These are phyloP conservation scores for Leptodontidium sp. DNA, from an alignment of 2,329 filamentous ascomycete genomes.

Conservation along the genomic window DNA sequence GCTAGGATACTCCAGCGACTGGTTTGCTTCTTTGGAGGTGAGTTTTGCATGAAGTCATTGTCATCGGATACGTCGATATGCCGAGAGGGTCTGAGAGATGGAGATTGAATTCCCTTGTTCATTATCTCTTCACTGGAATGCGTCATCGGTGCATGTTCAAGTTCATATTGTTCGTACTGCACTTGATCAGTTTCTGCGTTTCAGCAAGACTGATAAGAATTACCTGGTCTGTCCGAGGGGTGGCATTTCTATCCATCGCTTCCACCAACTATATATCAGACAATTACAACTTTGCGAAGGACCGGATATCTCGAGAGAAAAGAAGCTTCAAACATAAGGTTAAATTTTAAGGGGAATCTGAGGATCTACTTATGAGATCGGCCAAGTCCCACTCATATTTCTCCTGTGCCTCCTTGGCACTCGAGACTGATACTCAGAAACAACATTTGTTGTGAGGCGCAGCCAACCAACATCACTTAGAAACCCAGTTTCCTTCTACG, in stretches of 20 bases:
- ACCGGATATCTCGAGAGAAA: neutral
- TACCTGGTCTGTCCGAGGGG: neutral
- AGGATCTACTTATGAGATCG: neutral
- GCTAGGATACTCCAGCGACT: neutral
- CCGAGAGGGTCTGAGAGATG: neutral
- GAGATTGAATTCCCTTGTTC: neutral
- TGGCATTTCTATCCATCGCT: neutral
- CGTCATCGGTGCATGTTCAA: constrained; percentile 3
- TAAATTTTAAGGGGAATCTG: neutral
- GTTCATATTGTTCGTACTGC: neutral
- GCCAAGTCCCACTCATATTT: neutral
- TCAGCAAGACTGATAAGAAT: neutral
- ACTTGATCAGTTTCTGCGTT: neutral
- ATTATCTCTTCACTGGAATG: neutral
- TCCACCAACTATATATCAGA: neutral
- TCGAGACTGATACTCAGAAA: neutral
- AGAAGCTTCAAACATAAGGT: neutral
- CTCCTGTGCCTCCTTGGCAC: constrained; percentile 2
- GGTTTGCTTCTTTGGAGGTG: neutral
- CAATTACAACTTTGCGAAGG: neutral
- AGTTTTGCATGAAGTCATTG: neutral
- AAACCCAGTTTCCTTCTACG: too few relatives aligned
- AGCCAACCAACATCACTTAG: too few relatives aligned
- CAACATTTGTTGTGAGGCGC: neutral
- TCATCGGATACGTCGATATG: neutral